phyloP scores from a whole-genome alignment of 2,329 filamentous ascomycete species.

The Beauveria scarabaeidicola region DNA sequence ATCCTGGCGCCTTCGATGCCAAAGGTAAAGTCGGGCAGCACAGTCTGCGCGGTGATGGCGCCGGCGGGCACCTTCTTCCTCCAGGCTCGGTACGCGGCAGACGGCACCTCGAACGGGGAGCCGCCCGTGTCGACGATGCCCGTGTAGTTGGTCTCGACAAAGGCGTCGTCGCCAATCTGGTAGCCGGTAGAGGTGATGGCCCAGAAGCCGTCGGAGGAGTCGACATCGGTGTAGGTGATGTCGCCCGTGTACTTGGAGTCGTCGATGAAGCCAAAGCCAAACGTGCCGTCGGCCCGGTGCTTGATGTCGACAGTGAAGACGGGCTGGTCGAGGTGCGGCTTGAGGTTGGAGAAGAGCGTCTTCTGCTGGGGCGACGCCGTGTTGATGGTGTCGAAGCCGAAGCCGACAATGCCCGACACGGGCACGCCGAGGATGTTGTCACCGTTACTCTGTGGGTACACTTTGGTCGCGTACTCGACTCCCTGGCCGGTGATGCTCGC shows the following conservation, averaged over 20 bases:
- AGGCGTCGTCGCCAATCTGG: conserved; percentile 13
- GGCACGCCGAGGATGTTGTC: conserved; percentile 36
- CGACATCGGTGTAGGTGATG: conserved; percentile 54
- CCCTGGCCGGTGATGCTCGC: conserved; percentile 33
- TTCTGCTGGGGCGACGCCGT: conserved; percentile 33
- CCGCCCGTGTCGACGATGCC: conserved; percentile 52
- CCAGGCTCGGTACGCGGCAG: conserved; percentile 17
- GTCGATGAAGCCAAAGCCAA: conserved; percentile 69
- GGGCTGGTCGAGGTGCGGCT: conserved; percentile 13
- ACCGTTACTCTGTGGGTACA: conserved; percentile 30
- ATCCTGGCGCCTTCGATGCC: conserved; percentile 50
- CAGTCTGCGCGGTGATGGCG: conserved; percentile 26
- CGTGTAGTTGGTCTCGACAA: conserved; percentile 31
- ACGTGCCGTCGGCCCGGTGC: conserved; percentile 49
- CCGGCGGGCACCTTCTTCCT: conserved; percentile 11
- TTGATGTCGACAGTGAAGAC: conserved; percentile 65
- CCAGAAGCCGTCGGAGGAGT: conserved; percentile 60
- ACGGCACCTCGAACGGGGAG: conserved; percentile 51
- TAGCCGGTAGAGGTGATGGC: conserved; percentile 17
- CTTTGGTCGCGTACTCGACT: conserved; percentile 33
- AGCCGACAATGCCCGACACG: conserved; percentile 12
- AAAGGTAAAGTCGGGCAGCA: conserved; percentile 41
- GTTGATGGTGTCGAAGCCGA: conserved; percentile 35
- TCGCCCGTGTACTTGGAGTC: conserved; percentile 50
- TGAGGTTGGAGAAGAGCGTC: conserved; percentile 33